phyloP scores from a whole-genome alignment of 257 asterid genomes.

The Rauvolfia tetraphylla region DNA sequence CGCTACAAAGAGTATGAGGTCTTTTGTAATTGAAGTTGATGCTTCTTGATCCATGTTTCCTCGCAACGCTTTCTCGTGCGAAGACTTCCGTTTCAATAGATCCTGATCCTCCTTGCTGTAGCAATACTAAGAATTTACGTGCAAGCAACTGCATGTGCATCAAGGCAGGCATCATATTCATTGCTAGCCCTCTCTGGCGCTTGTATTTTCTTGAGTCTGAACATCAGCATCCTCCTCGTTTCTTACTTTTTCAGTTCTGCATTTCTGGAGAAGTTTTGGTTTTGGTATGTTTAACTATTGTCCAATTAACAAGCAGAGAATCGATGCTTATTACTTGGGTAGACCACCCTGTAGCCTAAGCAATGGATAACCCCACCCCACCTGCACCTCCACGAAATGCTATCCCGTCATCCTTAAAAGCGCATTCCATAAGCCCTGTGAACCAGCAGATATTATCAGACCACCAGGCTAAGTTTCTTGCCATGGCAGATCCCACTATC shows the following conservation, averaged over 20 bases:
- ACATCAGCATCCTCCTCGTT: not conserved
- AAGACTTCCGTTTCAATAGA: not conserved
- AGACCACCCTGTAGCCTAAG: not conserved
- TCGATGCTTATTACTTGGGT: not conserved
- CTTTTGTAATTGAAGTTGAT: not conserved
- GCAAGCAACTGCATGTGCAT: not conserved
- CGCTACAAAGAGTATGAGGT: no score
- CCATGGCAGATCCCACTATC: constrained; percentile 14
- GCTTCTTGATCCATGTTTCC: not conserved
- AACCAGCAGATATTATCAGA: not conserved
- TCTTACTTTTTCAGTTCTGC: not conserved
- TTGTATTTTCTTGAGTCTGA: not conserved
- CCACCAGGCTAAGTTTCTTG: not conserved
- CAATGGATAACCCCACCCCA: not conserved
- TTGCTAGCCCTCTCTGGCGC: not conserved
- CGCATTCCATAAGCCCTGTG: not conserved
- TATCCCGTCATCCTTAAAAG: not conserved
- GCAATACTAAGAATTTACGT: not conserved
- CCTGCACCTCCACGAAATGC: not conserved
- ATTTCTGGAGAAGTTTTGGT: not conserved
- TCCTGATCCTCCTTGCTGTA: not conserved
- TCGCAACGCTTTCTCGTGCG: not conserved
- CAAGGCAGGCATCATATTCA: not conserved
- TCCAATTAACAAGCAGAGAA: constrained; percentile 6
- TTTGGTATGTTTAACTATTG: not conserved